phyloP scores from a whole-genome alignment of 768 basidiomycete genomes.

The Rhodotorula toruloides region DNA sequence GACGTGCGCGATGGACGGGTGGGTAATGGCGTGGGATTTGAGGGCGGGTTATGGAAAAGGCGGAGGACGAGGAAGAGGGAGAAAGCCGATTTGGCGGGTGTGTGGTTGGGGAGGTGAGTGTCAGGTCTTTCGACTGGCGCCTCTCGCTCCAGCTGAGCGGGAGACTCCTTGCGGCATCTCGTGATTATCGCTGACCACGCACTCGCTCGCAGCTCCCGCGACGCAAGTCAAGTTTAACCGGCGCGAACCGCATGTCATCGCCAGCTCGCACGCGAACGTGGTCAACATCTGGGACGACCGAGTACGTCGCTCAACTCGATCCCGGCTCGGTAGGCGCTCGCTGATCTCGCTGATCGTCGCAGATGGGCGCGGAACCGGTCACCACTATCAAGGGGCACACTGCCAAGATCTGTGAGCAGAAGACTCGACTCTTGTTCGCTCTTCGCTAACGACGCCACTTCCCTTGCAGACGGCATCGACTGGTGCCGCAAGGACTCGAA shows the following conservation, averaged over 20 bases:
- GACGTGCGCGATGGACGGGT: constrained; percentile 87
- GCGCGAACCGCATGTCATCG: constrained; percentile 75
- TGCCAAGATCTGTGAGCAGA: constrained; percentile 22
- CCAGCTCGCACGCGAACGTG: constrained; percentile 79
- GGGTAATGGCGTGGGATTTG: constrained; percentile 92
- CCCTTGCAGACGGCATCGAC: constrained; percentile 72
- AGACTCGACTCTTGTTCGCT: not conserved
- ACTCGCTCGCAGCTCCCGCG: constrained; percentile 57
- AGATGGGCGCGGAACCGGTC: constrained; percentile 35
- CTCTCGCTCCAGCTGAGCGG: too few relatives aligned
- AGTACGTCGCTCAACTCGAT: constrained; percentile 52
- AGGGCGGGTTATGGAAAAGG: constrained; percentile 56
- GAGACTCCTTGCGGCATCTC: not conserved
- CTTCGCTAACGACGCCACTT: constrained; percentile 68
- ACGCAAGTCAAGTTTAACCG: constrained; percentile 98
- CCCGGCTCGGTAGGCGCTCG: too few relatives aligned
- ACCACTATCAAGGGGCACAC: constrained; percentile 25
- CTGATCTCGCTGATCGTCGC: not conserved
- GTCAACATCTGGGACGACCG: constrained; percentile 92
- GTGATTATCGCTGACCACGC: not conserved
- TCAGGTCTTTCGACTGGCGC: too few relatives aligned
- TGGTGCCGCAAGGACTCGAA: constrained; percentile 74
- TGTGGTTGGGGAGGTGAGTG: constrained; percentile 40
- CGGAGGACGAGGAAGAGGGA: constrained; percentile 61
- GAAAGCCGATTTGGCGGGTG: constrained; percentile 48